Conservation (phyloP, 164 flowering plant species). For the Berberis vulgaris region DNA sequence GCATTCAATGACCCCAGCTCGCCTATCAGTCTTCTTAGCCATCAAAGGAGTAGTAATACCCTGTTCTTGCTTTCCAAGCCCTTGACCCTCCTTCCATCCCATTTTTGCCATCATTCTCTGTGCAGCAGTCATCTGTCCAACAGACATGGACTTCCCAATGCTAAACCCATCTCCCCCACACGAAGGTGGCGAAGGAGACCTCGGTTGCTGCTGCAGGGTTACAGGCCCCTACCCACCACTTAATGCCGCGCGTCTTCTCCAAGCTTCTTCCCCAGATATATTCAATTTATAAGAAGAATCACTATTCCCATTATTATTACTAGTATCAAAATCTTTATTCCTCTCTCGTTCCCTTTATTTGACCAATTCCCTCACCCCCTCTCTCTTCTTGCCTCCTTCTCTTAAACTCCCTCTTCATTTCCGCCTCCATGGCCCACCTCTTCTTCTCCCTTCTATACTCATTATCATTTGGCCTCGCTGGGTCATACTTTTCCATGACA, state of each 20-base stretch:
- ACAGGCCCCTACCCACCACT: constrained; percentile 29
- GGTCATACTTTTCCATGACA: no score
- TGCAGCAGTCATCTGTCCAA: constrained; percentile 97
- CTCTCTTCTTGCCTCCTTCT: constrained; percentile 46
- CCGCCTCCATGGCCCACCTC: constrained; percentile 32
- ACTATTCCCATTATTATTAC: constrained; percentile 32
- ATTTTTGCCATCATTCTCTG: constrained; percentile 99
- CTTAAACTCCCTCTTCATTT: constrained; percentile 53
- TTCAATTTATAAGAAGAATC: constrained; percentile 26
- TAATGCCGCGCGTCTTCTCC: constrained; percentile 90
- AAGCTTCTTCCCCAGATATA: constrained; percentile 96
- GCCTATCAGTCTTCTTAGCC: constrained; percentile 93
- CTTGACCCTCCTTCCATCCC: constrained; percentile 99
- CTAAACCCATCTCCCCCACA: constrained; percentile 56
- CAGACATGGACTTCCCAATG: constrained; percentile 81
- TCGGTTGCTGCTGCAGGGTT: constrained; percentile 47
- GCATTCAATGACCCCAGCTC: constrained; percentile 99
- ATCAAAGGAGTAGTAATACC: constrained; percentile 95
- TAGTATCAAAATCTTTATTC: constrained; percentile 13
- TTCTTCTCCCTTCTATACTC: no score
- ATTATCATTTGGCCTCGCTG: no score
- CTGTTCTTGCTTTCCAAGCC: constrained; percentile 98
- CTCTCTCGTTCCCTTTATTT: constrained; percentile 40
- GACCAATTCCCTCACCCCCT: constrained; percentile 25
- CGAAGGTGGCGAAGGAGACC: constrained; percentile 33